Percentiles rank a stretch among this genome's conserved stretches.
Evolutionary conservation across 108 stramenopile species (phyloP).

Genomic region (Poteriospumella lacustris): DNA sequence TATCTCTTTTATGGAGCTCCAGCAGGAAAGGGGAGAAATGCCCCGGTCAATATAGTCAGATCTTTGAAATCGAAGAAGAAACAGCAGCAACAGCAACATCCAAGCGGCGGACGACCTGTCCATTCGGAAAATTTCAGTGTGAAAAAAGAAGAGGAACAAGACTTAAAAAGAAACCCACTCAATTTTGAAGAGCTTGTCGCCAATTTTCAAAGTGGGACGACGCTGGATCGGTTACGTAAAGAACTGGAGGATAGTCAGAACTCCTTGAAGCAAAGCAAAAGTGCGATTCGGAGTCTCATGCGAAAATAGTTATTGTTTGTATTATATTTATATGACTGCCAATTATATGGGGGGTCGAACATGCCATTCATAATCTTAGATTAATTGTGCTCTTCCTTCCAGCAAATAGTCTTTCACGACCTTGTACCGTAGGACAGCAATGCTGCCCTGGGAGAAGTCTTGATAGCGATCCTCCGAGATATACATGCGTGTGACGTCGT

Average conservation of each 20-base stretch:
- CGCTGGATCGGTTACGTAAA: neutral
- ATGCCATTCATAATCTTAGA: too few species aligned
- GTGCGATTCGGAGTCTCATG: too few species aligned
- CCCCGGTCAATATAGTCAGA: neutral
- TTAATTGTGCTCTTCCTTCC: neutral
- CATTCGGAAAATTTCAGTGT: neutral
- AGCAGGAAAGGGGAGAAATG: neutral
- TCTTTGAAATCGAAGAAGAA: neutral
- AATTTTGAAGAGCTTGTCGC: neutral
- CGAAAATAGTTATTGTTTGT: too few species aligned
- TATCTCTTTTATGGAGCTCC: neutral
- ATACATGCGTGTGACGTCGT: neutral
- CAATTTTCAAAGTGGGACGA: constrained; percentile 12
- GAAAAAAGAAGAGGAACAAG: neutral
- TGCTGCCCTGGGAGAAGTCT: neutral
- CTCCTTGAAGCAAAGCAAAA: neutral
- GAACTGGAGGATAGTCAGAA: neutral
- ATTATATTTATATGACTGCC: too few species aligned
- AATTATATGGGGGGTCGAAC: too few species aligned
- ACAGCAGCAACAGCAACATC: neutral
- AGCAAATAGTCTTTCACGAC: neutral
- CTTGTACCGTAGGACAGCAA: neutral
- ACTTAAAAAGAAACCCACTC: neutral
- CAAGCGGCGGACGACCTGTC: neutral
- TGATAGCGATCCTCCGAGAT: neutral